Conservation (phyloP, 2,329 filamentous ascomycete genomes). For the Talaromyces albobiverticillius region DNA sequence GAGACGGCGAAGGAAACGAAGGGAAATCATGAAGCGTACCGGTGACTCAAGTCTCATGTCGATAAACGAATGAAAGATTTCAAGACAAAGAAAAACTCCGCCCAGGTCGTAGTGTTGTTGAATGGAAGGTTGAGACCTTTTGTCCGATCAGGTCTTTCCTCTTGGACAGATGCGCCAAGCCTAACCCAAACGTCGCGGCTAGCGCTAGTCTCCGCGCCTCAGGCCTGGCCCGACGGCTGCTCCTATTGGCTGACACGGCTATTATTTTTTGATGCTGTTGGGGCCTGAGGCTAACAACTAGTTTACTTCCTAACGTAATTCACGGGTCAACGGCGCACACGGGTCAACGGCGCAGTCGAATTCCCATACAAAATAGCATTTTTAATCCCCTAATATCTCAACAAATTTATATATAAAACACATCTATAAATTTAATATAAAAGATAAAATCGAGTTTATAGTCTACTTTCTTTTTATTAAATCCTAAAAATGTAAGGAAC, state of each 20-base stretch:
- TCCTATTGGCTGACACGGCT: slow-evolving; percentile 3
- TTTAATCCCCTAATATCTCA: too few relatives aligned
- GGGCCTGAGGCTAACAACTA: background rate
- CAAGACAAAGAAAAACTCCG: slow-evolving; percentile 10
- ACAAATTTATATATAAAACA: too few relatives aligned
- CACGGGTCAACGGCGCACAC: too few relatives aligned
- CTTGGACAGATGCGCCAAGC: slow-evolving; percentile 8
- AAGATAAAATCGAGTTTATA: too few relatives aligned
- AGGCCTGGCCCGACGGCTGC: background rate
- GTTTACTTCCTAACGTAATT: too few relatives aligned
- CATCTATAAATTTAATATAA: too few relatives aligned
- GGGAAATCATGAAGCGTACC: slow-evolving; percentile 7
- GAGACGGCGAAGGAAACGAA: background rate
- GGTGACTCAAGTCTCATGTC: slow-evolving; percentile 4
- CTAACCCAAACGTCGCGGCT: slow-evolving; percentile 11
- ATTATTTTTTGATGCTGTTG: background rate
- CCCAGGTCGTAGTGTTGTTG: background rate
- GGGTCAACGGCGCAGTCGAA: too few relatives aligned
- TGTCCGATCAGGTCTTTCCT: slow-evolving; percentile 4
- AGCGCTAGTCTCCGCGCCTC: slow-evolving; percentile 1
- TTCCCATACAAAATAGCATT: too few relatives aligned
- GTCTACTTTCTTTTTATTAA: too few relatives aligned
- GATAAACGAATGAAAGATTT: background rate
- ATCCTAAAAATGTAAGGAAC: too few relatives aligned
- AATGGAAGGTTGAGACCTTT: background rate